Evolutionary conservation across 495 filamentous ascomycete species (phyloP).

Genomic region (Pyronema omphalodes): DNA sequence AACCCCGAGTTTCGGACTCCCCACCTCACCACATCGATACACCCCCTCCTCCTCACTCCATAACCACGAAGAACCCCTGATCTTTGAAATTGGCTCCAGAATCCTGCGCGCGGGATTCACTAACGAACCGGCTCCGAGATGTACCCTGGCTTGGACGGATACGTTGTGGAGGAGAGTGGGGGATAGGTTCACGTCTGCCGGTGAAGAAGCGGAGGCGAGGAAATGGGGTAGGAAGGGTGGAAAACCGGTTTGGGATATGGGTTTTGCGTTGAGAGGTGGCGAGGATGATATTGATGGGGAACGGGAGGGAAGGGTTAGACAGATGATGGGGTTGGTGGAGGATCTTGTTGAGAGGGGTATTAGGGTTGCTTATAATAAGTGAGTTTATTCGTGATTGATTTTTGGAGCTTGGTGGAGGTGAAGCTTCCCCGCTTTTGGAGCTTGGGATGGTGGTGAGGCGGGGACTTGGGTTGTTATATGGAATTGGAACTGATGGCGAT

Average conservation of each 20-base stretch:
- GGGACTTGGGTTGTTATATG: too few relatives aligned
- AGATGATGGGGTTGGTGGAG: slow-evolving; percentile 61
- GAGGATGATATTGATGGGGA: background rate
- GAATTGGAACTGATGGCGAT: background rate
- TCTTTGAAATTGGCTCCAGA: slow-evolving; percentile 67
- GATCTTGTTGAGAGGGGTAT: slow-evolving; percentile 77
- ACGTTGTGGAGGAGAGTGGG: slow-evolving; percentile 52
- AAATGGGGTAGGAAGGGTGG: slow-evolving; percentile 37
- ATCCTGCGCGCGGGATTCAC: slow-evolving; percentile 71
- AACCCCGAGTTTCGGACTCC: slow-evolving; percentile 1
- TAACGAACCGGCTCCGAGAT: slow-evolving; percentile 57
- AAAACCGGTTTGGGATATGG: slow-evolving; percentile 28
- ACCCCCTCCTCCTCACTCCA: slow-evolving; percentile 55
- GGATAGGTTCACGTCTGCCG: slow-evolving; percentile 44
- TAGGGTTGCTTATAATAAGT: slow-evolving; percentile 70
- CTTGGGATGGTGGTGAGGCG: background rate
- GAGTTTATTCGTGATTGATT: too few relatives aligned
- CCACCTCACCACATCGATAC: slow-evolving; percentile 39
- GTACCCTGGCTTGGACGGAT: slow-evolving; percentile 47
- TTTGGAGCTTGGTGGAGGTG: background rate
- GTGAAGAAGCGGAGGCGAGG: slow-evolving; percentile 27
- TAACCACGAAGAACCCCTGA: slow-evolving; percentile 56
- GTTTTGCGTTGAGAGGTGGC: background rate
- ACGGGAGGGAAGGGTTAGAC: slow-evolving; percentile 51
- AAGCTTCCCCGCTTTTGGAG: background rate